A percentile compares a stretch with the other conserved stretches of the same genome.
Conservation (phyloP, 2,329 filamentous ascomycete species). For the Elsinoe australis region DNA sequence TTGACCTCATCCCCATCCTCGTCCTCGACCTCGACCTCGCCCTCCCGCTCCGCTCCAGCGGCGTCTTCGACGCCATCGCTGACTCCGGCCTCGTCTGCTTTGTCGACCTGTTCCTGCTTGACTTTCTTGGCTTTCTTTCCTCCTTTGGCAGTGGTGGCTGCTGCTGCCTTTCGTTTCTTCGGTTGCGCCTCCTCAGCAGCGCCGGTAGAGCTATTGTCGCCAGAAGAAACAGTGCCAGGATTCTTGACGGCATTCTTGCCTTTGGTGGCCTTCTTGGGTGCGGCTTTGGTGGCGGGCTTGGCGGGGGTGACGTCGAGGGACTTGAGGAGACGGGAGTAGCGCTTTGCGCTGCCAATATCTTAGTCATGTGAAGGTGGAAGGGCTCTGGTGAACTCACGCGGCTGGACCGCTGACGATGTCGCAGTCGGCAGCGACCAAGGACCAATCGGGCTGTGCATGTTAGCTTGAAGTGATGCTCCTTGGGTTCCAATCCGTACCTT, state of each 20-base stretch:
- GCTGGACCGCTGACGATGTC: constrained; percentile 58
- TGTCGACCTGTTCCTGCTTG: constrained; percentile 18
- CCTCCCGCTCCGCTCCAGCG: not conserved
- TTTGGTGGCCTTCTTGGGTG: not conserved
- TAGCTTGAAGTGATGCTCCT: not conserved
- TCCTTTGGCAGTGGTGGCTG: constrained; percentile 9
- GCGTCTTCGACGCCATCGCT: not conserved
- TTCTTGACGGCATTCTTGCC: constrained; percentile 14
- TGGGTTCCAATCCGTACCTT: constrained; percentile 47
- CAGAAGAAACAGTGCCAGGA: constrained; percentile 12
- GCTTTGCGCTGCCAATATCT: constrained; percentile 48
- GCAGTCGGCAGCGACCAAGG: constrained; percentile 56
- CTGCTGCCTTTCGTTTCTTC: constrained; percentile 18
- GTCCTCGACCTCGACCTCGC: constrained; percentile 2
- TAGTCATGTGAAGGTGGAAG: constrained; percentile 9
- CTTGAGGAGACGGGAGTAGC: constrained; percentile 60
- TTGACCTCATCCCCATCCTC: constrained; percentile 1
- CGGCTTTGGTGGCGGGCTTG: constrained; percentile 11
- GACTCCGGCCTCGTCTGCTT: constrained; percentile 8
- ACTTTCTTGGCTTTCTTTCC: constrained; percentile 17
- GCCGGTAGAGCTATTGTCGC: constrained; percentile 16
- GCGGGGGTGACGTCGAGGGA: constrained; percentile 42
- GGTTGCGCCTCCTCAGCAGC: constrained; percentile 15
- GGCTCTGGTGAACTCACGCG: constrained; percentile 50
- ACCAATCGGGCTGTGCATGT: constrained; percentile 53